Evolutionary conservation across 257 asterid genomes (phyloP).

Genomic region (Solanum appendiculatum): DNA sequence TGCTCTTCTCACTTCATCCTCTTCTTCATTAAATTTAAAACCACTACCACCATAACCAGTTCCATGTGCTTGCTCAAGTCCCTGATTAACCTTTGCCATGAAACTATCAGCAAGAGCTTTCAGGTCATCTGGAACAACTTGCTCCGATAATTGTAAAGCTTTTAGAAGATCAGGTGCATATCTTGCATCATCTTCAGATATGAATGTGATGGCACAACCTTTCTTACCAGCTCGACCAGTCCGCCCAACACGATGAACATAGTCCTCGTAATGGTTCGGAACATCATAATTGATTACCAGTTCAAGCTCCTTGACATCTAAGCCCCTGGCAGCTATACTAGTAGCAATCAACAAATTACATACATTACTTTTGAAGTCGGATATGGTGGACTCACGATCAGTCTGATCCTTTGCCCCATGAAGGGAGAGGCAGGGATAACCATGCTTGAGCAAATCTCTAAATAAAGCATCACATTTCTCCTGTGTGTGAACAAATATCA

Average conservation of each 20-base stretch:
- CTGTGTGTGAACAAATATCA: conserved; percentile 79
- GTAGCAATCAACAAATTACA: conserved; percentile 79
- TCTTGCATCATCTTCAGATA: conserved; percentile 76
- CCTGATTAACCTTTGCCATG: conserved; percentile 77
- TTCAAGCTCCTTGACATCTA: conserved; percentile 90
- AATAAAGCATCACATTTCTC: conserved; percentile 79
- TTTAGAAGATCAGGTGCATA: conserved; percentile 80
- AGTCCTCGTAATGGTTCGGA: conserved; percentile 90
- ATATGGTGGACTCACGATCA: conserved; percentile 78
- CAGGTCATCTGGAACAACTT: conserved; percentile 74
- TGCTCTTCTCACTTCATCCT: conserved; percentile 80
- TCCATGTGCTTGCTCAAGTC: conserved; percentile 80
- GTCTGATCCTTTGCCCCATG: conserved; percentile 95
- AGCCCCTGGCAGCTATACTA: conserved; percentile 85
- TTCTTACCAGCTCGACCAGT: conserved; percentile 90
- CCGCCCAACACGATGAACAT: conserved; percentile 93
- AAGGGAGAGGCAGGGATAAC: conserved; percentile 85
- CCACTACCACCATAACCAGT: conserved; percentile 94
- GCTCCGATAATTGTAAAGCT: conserved; percentile 76
- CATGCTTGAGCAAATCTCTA: conserved; percentile 56
- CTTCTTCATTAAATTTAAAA: conserved; percentile 83
- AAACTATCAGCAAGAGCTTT: conserved; percentile 71
- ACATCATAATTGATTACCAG: conserved; percentile 73
- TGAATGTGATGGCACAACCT: conserved; percentile 79
- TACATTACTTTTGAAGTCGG: conserved; percentile 72